Base-by-base conservation (phyloP, 73 alveolate species). In the Paraurostyla sp. region DNA sequence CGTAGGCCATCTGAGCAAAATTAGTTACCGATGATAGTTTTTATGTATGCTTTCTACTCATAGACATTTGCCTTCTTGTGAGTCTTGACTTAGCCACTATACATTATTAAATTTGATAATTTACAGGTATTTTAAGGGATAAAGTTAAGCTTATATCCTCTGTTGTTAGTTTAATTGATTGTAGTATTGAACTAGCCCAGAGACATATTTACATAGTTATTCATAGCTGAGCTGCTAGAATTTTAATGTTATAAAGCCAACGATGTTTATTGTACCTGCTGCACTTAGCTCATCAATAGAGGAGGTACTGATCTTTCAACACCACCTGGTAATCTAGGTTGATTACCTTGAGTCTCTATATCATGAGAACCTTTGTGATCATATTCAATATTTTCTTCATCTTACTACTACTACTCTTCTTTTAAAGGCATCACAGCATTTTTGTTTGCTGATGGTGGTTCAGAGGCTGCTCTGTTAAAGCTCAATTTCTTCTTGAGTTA, bases 11-110 rank as follows among this genome's bases (percentile, higher is more conserved):
- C 46, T 57, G 22, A 45, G 81, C 76, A 40, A 46, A 60, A 29
- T 83, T 62, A 20, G 80, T 30, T 15, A 38, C 54, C 27, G 80
- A 62, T 20, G 41, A 32, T 43, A 60, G 4, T 43, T 83, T 56
- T 59, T 81, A 58, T 0, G 82, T 60, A 29, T 63, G 84, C 32
- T 63, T 46, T 36, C 82, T 60, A 30, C 85, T 63, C 76, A 83
- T 83, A 1, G 92, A 83, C 76, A 83, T 56, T 65, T 83, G 30
- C 32, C 92, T 83, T 46, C 92, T 83, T 23, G 92, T 83, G 16
- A 83, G 33, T 69, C 92, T 60, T 27, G 92, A 83, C 43, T 83
- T 63, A 0, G 85, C 84, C 76, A 83, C 85, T 81, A 81, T 56
- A 29, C 25, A 59, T 4, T 54, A 52, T 42, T 75, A 75, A 54